These are phyloP conservation scores for Trichosporon ovoides DNA, from an alignment of 1,284 basidiomycete genomes.

Conservation along the genomic window DNA sequence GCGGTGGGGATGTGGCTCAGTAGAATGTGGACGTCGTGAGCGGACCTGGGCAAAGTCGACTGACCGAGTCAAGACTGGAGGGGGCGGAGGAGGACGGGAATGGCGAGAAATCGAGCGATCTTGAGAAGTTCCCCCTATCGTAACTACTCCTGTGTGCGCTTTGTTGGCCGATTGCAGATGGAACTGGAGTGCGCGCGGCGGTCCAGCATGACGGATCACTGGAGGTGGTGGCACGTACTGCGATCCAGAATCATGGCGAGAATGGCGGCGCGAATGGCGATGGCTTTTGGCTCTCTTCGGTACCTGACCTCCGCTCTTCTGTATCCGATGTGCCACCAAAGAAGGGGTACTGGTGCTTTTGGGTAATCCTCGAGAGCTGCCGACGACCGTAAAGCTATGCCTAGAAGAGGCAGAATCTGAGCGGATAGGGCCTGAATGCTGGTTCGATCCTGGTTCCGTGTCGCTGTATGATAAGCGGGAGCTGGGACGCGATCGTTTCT, in stretches of 20 bases:
- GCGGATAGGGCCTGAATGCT: not conserved
- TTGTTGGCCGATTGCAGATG: slow-evolving; percentile 6
- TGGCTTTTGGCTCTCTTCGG: not conserved
- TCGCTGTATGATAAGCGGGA: not conserved
- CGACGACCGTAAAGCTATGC: not conserved
- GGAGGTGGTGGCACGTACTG: not conserved
- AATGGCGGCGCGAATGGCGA: not conserved
- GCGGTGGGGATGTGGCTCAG: not conserved
- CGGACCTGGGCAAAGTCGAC: slow-evolving; percentile 18
- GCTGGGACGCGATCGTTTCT: not conserved
- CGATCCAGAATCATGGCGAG: not conserved
- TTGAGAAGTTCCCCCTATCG: slow-evolving; percentile 3
- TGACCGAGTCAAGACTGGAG: slow-evolving; percentile 3
- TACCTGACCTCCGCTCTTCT: not conserved
- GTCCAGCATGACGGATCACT: slow-evolving; percentile 11
- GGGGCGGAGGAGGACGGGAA: slow-evolving; percentile 5
- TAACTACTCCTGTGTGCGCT: not conserved
- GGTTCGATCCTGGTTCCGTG: not conserved
- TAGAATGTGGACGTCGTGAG: not conserved
- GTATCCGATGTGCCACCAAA: not conserved
- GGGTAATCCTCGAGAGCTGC: not conserved
- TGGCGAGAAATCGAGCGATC: not conserved
- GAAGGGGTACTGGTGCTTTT: not conserved
- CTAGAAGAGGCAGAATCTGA: not conserved
- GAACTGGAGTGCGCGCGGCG: slow-evolving; percentile 18